Base-by-base conservation (phyloP, 2,329 filamentous ascomycete species). In the Cytospora schulzeri region DNA sequence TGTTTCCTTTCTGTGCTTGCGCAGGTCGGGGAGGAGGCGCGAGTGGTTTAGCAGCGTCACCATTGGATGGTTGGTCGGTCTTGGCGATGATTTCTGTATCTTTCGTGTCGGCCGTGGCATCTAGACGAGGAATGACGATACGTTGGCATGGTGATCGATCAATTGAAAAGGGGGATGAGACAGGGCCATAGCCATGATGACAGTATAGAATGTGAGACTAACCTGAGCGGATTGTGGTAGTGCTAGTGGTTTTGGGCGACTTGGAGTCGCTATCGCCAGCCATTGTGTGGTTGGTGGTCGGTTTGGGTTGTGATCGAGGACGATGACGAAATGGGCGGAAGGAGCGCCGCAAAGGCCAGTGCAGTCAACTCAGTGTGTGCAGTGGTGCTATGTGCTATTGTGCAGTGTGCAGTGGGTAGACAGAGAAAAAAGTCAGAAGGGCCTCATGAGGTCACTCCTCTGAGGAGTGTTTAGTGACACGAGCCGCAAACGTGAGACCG, bases 21-120 rank as follows among this genome's bases (percentile, higher is more conserved):
- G 79, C 79, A 62, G 88, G 85, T 77, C 88, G 88, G 65, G 89
- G 89, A 63, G 90, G 89, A 70, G 89, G 89, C 69, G 88, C 88
- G 73, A 92, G 83, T 63, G 88, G 86, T 78, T 86, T 87, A 72
- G 86, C 80, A 62, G 79, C 76, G 74, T 89, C 87, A 76, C 81
- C 80, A 81, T 85, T 85, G 71, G 81, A 75, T 69, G 78, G 71
- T 65, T 73, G 72, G 71, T 88, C 84, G 68, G 77, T 68, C 74
- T 86, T 86, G 69, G 77, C 72, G 65, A 75, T 69, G 50, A 73
- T 72, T 70, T 83, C 82, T 73, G 73, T 68, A 45, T 67, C 65
- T 72, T 85, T 85, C 70, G 78, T 74, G 72, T 81, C 80, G 69
- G 79, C 70, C 69, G 76, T 74, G 66, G 76, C 72, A 69, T 79